Base-by-base conservation (phyloP, 768 basidiomycete genomes). In the Gloeopeniophorella convolvens region DNA sequence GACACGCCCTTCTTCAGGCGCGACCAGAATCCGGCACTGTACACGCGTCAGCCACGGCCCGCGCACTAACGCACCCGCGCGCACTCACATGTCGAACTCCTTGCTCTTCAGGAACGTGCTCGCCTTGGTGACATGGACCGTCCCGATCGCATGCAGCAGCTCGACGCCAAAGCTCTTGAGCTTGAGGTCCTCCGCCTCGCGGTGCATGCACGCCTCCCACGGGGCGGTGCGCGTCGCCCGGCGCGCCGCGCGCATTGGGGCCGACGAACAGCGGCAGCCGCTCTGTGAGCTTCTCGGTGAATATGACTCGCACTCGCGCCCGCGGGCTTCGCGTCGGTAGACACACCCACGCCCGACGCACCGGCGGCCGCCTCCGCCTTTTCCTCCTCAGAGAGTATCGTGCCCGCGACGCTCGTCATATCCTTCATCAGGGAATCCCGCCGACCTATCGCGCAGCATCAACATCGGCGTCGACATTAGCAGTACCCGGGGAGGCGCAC, bases 91-190 rank as follows among this genome's bases (percentile, higher is more conserved):
- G 46, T 92, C 94, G 60, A 94, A 92, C 65, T 84, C 92, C 68
- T 80, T 82, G 13, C 88, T 86, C 69, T 96, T 96, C 72, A 98
- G 70, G 69, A 83, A 93, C 21, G 88, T 88, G 13, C 88, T 82
- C 5, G 89, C 87, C 68, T 98, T 99, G 75, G 85, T 86, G 60
- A 92, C 85, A 65, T 99, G 98, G 20, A 95, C 83, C 35, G 77
- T 82, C 2, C 92, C 89, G 56, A 96, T 94, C 11, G 91, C 84
- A 62, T 96, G 92, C 23, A 95, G 69, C 32, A 95, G 77, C 85
- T 97, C 95, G 20, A 98, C 83, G 41, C 96, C 96, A 66, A 99
- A 99, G 58, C 89, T 93, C 72, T 99, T 95, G 45, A 97, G 68
- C 71, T 97, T 97, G 59, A 99, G 64, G 69, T 99, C 96, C 48